These are phyloP conservation scores for Aspergillus viridinutans DNA, from an alignment of 2,329 filamentous ascomycete species.

Conservation along the genomic window DNA sequence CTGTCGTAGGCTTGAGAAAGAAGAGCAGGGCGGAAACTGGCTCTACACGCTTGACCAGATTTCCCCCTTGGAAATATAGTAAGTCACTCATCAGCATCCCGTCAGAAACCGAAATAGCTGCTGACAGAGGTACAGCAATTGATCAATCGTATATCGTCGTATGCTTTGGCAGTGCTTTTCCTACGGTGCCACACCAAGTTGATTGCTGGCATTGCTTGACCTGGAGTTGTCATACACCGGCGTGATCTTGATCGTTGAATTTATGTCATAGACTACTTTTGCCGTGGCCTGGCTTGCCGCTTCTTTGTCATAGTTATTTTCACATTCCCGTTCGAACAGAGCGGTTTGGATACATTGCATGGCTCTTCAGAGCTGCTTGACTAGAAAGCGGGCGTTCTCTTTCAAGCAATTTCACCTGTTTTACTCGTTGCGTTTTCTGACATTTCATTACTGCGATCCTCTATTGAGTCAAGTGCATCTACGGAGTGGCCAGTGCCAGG, in stretches of 20 bases:
- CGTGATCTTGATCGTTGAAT: not conserved
- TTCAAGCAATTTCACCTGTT: not conserved
- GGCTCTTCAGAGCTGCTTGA: conserved; percentile 4
- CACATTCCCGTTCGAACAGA: not conserved
- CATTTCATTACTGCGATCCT: not conserved
- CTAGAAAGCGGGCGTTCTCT: conserved; percentile 2
- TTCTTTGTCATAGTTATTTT: not conserved
- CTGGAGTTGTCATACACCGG: not conserved
- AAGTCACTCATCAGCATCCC: conserved; percentile 17
- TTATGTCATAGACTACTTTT: not conserved
- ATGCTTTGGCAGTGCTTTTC: not conserved
- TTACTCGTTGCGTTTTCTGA: not conserved
- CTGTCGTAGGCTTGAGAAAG: conserved; percentile 63
- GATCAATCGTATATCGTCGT: conserved; percentile 9
- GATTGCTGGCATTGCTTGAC: not conserved
- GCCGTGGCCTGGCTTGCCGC: not conserved
- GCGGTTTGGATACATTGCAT: conserved; percentile 1
- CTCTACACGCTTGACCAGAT: conserved; percentile 94
- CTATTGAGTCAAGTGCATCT: not conserved
- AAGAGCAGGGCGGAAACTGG: conserved; percentile 94
- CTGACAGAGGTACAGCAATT: conserved; percentile 27
- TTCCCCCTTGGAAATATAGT: conserved; percentile 92
- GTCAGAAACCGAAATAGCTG: not conserved
- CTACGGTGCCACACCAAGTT: not conserved
- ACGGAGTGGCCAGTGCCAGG: not conserved